Evolutionary conservation across 2,329 filamentous ascomycete species (phyloP).

Genomic region (Alternaria gansuensis): DNA sequence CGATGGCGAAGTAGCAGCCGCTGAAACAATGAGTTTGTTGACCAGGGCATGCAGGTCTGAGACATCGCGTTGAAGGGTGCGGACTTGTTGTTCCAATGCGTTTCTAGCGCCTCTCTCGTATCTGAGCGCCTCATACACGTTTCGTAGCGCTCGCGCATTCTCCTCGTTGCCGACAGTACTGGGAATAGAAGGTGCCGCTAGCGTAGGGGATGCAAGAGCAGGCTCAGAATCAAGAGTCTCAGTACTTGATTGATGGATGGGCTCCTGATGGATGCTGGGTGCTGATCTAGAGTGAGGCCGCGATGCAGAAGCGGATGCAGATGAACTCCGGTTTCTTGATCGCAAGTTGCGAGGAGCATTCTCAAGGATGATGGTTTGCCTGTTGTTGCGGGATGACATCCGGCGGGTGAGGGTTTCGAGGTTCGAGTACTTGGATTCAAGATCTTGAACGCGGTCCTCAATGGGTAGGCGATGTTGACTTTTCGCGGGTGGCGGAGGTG

Average conservation of each 20-base stretch:
- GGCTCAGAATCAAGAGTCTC: slow-evolving; percentile 21
- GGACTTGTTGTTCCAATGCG: slow-evolving; percentile 46
- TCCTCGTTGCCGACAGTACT: slow-evolving; percentile 7
- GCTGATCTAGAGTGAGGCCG: slow-evolving; percentile 25
- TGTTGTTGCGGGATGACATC: slow-evolving; percentile 46
- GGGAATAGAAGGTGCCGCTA: slow-evolving; percentile 5
- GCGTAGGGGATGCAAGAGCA: slow-evolving; percentile 24
- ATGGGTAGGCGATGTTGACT: slow-evolving; percentile 39
- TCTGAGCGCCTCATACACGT: slow-evolving; percentile 39
- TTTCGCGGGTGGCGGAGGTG: slow-evolving; percentile 19
- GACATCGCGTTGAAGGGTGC: slow-evolving; percentile 45
- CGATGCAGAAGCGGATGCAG: slow-evolving; percentile 31
- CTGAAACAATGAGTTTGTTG: slow-evolving; percentile 37
- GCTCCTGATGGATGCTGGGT: slow-evolving; percentile 30
- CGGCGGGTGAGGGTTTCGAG: slow-evolving; percentile 47
- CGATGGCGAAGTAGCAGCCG: slow-evolving; percentile 29
- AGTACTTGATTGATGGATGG: slow-evolving; percentile 29
- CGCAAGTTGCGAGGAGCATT: slow-evolving; percentile 48
- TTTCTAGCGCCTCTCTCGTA: slow-evolving; percentile 48
- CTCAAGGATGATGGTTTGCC: slow-evolving; percentile 53
- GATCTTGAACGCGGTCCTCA: slow-evolving; percentile 46
- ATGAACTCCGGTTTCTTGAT: slow-evolving; percentile 44
- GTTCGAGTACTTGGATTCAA: slow-evolving; percentile 44
- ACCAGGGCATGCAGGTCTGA: slow-evolving; percentile 43
- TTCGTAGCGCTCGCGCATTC: slow-evolving; percentile 25